Evolutionary conservation across 2,329 filamentous ascomycete species (phyloP), one percentile per base, ranked within the genome.

Genomic region (Aspergillus alliaceus): DNA sequence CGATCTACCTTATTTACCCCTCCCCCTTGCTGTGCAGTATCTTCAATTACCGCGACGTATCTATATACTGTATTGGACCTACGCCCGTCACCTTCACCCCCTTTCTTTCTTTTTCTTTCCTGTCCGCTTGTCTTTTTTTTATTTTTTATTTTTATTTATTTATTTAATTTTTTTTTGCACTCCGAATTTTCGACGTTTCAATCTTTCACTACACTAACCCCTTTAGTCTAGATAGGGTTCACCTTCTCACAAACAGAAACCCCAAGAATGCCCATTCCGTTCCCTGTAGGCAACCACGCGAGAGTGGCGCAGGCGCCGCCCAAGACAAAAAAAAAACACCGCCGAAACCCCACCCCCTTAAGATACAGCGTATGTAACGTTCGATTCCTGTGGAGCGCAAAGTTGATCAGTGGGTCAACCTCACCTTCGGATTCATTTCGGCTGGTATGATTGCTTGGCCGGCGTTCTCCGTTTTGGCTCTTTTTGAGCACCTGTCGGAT

Each of bases 1-100:
- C 27, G 44, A 31, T 53, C 35, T 40, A 31, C 35, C 18, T 20
- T 42, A 32, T 44, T 46, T 42, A 32, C 35, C 37, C 51, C 37
- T 44, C 39, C 51, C 51, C 51, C 51, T 53, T 53, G 40, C 51
- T 42, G 27, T n/a, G n/a, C n/a, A n/a, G n/a, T n/a, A n/a, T n/a
- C n/a, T n/a, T n/a, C n/a, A n/a, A n/a, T n/a, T n/a, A n/a, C n/a
- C n/a, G n/a, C n/a, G n/a, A n/a, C n/a, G n/a, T n/a, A n/a, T n/a
- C n/a, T n/a, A n/a, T n/a, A n/a, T n/a, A n/a, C n/a, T n/a, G n/a
- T n/a, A n/a, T n/a, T n/a, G n/a, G n/a, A n/a, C n/a, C n/a, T n/a
- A n/a, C n/a, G n/a, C n/a, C n/a, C n/a, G n/a, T n/a, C n/a, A n/a
- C n/a, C n/a, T n/a, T n/a, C n/a, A n/a, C n/a, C n/a, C n/a, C n/a